Base-by-base conservation (phyloP, 192 early-diverging fungal genomes). In the Coemansia sp. region DNA sequence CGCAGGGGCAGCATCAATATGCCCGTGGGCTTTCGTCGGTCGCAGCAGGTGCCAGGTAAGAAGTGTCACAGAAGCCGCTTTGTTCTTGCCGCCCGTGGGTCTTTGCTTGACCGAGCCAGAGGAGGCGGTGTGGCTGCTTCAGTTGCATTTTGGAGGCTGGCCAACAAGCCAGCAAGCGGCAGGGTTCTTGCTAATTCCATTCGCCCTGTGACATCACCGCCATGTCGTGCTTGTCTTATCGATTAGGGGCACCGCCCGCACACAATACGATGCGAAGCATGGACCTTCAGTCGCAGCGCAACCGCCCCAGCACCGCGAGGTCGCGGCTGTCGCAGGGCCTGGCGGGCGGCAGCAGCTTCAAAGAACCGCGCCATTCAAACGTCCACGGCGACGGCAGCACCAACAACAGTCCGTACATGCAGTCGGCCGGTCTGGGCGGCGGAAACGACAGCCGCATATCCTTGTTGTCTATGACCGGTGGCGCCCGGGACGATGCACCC, bases 281-380 rank as follows among this genome's bases (percentile, higher is more conserved):
- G 14, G 62, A 65, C 13, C 37, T 61, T 37, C 27, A 46, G 4
- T 21, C 51, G 12, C 69, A 56, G 38, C 62, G 57, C 21, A 19
- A 44, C n/a, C 53, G 54, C 11, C 69, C 69, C 18, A 21, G 51
- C 13, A 61, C 62, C 9, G 46, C 69, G 22, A 47, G 62, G 17
- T 73, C 69, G 38, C 69, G 69, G 17, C 35, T 73, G 18, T 61
- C 69, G 9, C 49, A 65, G 28, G 58, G 62, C 18, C 38, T 58
- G 3, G 47, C 56, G 3, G 44, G 43, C 10, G 51, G 51, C 40
- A 60, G 56, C 49, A 56, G 56, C 53, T 41, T 60, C 26, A 72
- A 72, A 44, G 68, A 72, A 7, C 20, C 51, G 20, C 63, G 51
- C 12, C 42, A 48, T 11, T 16, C 33, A 27, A 36, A 30, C 47